Evolutionary conservation across 305 asterid genomes (phyloP), one percentile per base, ranked within the genome.

Genomic region (Solanum hybrid): DNA sequence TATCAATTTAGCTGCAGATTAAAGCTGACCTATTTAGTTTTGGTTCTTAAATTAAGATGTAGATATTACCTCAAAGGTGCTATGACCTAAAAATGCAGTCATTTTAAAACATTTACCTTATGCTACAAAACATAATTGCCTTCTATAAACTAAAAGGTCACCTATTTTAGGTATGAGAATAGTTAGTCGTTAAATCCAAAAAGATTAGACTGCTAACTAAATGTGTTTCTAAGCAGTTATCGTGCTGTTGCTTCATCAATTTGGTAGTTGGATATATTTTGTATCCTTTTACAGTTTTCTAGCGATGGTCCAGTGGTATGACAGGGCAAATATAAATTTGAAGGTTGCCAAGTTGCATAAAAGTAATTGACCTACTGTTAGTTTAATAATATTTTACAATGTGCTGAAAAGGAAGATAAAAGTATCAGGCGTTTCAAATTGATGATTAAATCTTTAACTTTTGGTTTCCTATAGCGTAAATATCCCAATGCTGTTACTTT

Each of bases 391-490:
- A 17, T 83, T 82, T 26, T 83, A 45, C 38, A 27, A 31, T 45
- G 87, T 34, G n/a, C 38, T 83, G 87, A 41, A 82, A 41, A 83
- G 38, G 37, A 41, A 83, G 87, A 83, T 83, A 83, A 82, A 81
- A 68, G 87, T 83, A 27, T 82, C 22, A 39, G 72, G 73, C 20
- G 37, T 45, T 83, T 83, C 6, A 27, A 20, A 27, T 41, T 84
- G 41, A 51, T 31, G 88, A 51, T 12, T 51, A 17, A 11, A 20
- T 51, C 41, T 51, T 22, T 12, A 84, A 20, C 88, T 84, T 31
- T 84, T 84, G 41, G 45, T 84, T 84, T 31, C 41, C 39, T 51
- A 20, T 10, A 12, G 20, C 76, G 7, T 84, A 51, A 32, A 11
- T 84, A 84, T 22, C 17, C 36, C 20, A 15, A 31, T 84, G 31